Conservation (phyloP, 2,329 filamentous ascomycete species). For the Colletotrichum abscissum region DNA sequence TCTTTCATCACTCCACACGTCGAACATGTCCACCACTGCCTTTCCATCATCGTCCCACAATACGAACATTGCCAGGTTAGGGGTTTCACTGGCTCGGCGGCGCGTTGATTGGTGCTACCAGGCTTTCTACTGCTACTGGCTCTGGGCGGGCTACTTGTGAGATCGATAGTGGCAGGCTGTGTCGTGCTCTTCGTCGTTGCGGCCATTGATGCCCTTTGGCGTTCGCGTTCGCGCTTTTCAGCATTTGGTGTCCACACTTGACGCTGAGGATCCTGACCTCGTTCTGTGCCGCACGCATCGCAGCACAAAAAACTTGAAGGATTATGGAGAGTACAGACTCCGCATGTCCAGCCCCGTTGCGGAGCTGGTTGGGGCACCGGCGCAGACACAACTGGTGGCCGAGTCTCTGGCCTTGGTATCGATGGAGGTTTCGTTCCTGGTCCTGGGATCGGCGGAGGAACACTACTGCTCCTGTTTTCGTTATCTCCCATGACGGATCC, state of each 20-base stretch:
- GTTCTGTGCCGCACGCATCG: conserved; percentile 61
- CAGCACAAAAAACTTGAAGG: conserved; percentile 62
- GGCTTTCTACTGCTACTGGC: conserved; percentile 3
- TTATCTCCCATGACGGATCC: conserved; percentile 44
- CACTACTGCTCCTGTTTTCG: conserved; percentile 22
- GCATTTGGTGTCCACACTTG: conserved; percentile 38
- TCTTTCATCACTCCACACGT: conserved; percentile 66
- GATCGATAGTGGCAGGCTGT: conserved; percentile 42
- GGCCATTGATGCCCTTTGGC: conserved; percentile 36
- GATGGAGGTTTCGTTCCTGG: conserved; percentile 30
- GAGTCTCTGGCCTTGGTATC: conserved; percentile 35
- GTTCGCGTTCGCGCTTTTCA: conserved; percentile 36
- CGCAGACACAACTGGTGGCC: conserved; percentile 12
- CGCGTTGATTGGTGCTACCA: conserved; percentile 27
- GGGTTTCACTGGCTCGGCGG: conserved; percentile 38
- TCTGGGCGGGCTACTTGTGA: conserved; percentile 47
- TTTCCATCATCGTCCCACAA: conserved; percentile 63
- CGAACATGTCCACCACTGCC: conserved; percentile 68
- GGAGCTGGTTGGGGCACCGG: conserved; percentile 4
- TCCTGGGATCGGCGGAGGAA: conserved; percentile 18
- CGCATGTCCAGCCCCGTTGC: conserved; percentile 61
- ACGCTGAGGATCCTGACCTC: conserved; percentile 37
- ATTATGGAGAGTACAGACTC: conserved; percentile 68
- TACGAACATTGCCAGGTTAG: conserved; percentile 63
- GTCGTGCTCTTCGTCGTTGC: neutral